Conservation (phyloP, 2,329 filamentous ascomycete genomes). For the Coniochaeta sp. region DNA sequence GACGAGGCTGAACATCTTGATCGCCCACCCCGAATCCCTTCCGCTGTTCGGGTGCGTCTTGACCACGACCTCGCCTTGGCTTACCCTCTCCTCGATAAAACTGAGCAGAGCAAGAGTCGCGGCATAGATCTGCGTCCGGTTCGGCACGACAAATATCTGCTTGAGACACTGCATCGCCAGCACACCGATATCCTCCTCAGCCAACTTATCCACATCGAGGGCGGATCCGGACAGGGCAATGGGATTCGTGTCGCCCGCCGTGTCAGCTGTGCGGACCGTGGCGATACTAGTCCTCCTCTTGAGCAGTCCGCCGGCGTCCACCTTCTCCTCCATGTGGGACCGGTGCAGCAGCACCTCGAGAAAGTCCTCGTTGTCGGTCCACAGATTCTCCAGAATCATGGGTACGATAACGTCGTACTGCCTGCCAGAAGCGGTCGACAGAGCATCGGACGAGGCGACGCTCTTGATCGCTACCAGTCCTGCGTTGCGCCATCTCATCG, state of each 20-base stretch:
- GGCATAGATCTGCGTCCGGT: conserved; percentile 70
- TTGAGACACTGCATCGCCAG: conserved; percentile 81
- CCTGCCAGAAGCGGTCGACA: conserved; percentile 66
- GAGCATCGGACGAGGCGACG: conserved; percentile 69
- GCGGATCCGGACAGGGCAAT: conserved; percentile 73
- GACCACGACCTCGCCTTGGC: conserved; percentile 45
- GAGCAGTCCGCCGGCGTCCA: conserved; percentile 54
- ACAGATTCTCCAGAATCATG: conserved; percentile 79
- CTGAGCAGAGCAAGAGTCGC: conserved; percentile 67
- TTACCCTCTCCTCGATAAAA: conserved; percentile 60
- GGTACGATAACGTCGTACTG: conserved; percentile 76
- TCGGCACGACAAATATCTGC: conserved; percentile 76
- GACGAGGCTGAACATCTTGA: conserved; percentile 70
- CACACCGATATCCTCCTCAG: conserved; percentile 80
- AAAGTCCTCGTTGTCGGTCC: conserved; percentile 64
- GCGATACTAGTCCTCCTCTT: conserved; percentile 71
- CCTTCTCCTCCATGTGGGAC: conserved; percentile 59
- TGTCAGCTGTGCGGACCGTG: conserved; percentile 66
- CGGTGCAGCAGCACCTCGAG: conserved; percentile 61
- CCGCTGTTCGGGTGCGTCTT: conserved; percentile 33
- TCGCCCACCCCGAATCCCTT: conserved; percentile 64
- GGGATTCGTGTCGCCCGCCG: conserved; percentile 53
- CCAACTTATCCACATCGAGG: conserved; percentile 79
- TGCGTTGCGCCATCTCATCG: conserved; percentile 68
- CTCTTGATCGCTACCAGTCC: conserved; percentile 74